Evolutionary conservation across 2,329 filamentous ascomycete species (phyloP).

Genomic region (Trichoderma sp.): DNA sequence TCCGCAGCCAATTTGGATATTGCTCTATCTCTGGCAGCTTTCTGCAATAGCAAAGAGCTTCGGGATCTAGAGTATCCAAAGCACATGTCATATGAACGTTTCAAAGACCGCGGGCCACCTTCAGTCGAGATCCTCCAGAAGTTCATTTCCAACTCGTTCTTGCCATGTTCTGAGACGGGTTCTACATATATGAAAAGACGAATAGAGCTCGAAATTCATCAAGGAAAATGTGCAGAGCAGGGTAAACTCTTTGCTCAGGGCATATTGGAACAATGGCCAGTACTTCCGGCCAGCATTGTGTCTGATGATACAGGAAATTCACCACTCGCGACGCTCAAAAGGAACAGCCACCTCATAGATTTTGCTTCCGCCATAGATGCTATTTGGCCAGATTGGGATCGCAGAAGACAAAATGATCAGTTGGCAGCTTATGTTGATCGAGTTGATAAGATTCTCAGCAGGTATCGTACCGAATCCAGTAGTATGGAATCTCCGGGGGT

Average conservation of each 20-base stretch:
- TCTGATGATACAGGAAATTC: too few species aligned
- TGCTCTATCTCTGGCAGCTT: slow-evolving; percentile 19
- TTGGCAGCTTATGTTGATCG: neutral
- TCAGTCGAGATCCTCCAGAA: neutral
- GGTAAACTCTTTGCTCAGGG: neutral
- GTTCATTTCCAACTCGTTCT: neutral
- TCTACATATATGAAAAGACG: too few species aligned
- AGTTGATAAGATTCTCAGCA: neutral
- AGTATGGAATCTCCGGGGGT: too few species aligned
- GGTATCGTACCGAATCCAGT: neutral
- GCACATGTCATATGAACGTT: slow-evolving; percentile 11
- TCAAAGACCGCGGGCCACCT: slow-evolving; percentile 9
- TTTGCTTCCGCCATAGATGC: neutral
- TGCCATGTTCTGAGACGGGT: too few species aligned
- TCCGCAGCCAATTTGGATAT: neutral
- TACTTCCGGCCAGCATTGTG: too few species aligned
- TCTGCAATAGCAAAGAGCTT: neutral
- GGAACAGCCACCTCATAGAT: neutral
- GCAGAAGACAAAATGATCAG: neutral
- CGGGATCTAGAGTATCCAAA: slow-evolving; percentile 1
- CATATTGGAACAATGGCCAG: slow-evolving; percentile 17
- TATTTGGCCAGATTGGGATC: neutral
- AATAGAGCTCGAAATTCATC: neutral
- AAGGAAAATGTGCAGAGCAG: neutral
- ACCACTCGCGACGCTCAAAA: too few species aligned